These are phyloP conservation scores for Beauveria brongniartii DNA, from an alignment of 2,329 filamentous ascomycete genomes.

Conservation along the genomic window DNA sequence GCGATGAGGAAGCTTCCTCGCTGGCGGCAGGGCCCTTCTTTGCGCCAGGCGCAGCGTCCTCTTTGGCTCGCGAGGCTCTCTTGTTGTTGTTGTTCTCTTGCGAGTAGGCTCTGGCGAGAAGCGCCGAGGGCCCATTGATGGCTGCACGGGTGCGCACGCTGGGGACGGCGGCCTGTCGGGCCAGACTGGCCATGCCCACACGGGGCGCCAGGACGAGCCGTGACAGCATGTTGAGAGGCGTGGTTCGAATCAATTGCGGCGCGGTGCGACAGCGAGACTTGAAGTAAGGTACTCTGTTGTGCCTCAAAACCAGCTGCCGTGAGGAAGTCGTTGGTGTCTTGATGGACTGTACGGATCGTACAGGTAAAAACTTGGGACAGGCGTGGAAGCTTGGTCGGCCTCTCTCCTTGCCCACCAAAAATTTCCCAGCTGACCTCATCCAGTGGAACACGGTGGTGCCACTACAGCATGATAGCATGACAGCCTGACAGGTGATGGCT, in stretches of 20 bases:
- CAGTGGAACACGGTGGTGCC: background rate
- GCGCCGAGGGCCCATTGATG: constrained; percentile 12
- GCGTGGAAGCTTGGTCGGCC: background rate
- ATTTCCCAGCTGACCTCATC: constrained; percentile 13
- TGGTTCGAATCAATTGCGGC: constrained; percentile 7
- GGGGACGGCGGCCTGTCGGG: constrained; percentile 14
- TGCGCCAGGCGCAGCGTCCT: constrained; percentile 5
- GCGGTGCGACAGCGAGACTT: background rate
- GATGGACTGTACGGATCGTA: background rate
- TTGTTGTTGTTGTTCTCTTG: constrained; percentile 11
- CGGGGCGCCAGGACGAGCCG: constrained; percentile 13
- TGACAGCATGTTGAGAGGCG: constrained; percentile 16
- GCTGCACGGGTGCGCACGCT: constrained; percentile 1
- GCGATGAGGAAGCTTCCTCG: constrained; percentile 5
- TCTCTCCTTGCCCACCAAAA: constrained; percentile 11
- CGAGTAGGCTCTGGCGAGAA: constrained; percentile 12
- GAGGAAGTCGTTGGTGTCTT: background rate
- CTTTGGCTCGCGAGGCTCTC: constrained; percentile 10
- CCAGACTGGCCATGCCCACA: constrained; percentile 14
- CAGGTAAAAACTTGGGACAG: background rate
- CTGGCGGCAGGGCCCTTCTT: background rate
- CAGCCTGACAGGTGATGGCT: too few species aligned
- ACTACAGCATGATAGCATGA: background rate
- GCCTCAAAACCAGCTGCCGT: background rate
- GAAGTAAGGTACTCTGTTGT: background rate